phyloP scores from a whole-genome alignment of 192 early-diverging fungal genomes.

The Coemansia furcata region DNA sequence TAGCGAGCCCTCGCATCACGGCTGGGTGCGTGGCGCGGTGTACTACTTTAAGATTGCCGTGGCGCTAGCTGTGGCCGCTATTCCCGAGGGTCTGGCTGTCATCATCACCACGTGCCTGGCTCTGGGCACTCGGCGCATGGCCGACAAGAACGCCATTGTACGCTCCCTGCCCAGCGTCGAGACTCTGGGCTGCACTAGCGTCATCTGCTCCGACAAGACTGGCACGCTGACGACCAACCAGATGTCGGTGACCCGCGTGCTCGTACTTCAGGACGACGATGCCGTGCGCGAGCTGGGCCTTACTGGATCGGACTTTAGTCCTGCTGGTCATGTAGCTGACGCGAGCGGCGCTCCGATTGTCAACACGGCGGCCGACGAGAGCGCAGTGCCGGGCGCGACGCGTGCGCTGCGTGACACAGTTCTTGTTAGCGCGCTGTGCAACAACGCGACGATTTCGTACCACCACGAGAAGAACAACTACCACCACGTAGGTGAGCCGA shows the following conservation, averaged over 20 bases:
- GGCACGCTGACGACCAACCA: conserved; percentile 98
- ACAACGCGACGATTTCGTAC: conserved; percentile 84
- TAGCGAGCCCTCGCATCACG: conserved; percentile 79
- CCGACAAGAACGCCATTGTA: conserved; percentile 93
- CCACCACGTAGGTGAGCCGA: conserved; percentile 91
- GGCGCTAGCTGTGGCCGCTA: conserved; percentile 96
- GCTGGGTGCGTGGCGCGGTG: conserved; percentile 93
- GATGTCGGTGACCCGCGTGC: conserved; percentile 82
- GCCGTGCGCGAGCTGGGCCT: conserved; percentile 70
- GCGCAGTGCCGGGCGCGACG: conserved; percentile 69
- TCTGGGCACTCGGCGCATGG: conserved; percentile 97
- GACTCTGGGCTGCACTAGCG: conserved; percentile 94
- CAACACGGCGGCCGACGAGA: conserved; percentile 56
- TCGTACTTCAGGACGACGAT: conserved; percentile 22
- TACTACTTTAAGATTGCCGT: conserved; percentile 99
- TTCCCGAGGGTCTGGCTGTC: conserved; percentile 98
- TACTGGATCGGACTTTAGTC: conserved; percentile 84
- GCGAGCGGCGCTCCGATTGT: conserved; percentile 50
- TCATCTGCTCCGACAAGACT: conserved; percentile 99
- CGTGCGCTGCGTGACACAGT: conserved; percentile 46
- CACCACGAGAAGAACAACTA: conserved; percentile 67
- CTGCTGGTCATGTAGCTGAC: conserved; percentile 65
- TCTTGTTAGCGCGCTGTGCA: conserved; percentile 81
- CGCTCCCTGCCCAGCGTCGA: conserved; percentile 89
- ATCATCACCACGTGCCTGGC: conserved; percentile 98